Evolutionary conservation across 2,329 filamentous ascomycete genomes (phyloP).

Genomic region (Bipolaris gigantea): DNA sequence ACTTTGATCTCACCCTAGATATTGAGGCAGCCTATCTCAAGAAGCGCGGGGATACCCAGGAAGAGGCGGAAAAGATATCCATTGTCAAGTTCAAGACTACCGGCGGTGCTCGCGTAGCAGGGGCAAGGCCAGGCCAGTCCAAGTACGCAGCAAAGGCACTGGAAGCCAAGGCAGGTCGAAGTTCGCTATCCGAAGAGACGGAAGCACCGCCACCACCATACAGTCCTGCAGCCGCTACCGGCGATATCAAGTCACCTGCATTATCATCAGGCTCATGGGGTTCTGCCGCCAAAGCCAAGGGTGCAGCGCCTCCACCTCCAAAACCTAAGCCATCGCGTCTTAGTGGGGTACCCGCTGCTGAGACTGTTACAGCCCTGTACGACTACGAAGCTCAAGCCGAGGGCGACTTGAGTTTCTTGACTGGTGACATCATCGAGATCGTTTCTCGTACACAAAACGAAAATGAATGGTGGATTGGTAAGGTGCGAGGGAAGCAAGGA

Average conservation of each 20-base stretch:
- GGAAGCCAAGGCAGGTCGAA: conserved; percentile 39
- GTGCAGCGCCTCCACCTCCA: conserved; percentile 54
- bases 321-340: conserved; percentile 71
- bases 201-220: conserved; percentile 48
- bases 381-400: conserved; percentile 96
- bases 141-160: conserved; percentile 47
- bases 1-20: conserved; percentile 89
- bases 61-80: conserved; percentile 76
- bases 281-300: conserved; percentile 52
- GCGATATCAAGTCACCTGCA: conserved; percentile 32
- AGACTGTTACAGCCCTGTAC: conserved; percentile 88
- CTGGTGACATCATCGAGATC: conserved; percentile 90
- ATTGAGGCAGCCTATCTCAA: conserved; percentile 88
- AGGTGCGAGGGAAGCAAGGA: conserved; percentile 74
- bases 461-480: conserved; percentile 97
- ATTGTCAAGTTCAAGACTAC: conserved; percentile 93
- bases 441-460: conserved; percentile 79
- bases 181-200: conserved; percentile 37
- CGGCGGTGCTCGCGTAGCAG: conserved; percentile 57
- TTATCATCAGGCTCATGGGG: conserved; percentile 46
- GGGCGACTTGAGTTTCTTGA: conserved; percentile 86
- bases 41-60: conserved; percentile 87
- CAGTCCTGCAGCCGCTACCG: conserved; percentile 31
- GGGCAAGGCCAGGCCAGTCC: conserved; percentile 31
- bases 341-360: conserved; percentile 64